phyloP scores from a whole-genome alignment of 2,329 filamentous ascomycete genomes.

The Chalara sp. region DNA sequence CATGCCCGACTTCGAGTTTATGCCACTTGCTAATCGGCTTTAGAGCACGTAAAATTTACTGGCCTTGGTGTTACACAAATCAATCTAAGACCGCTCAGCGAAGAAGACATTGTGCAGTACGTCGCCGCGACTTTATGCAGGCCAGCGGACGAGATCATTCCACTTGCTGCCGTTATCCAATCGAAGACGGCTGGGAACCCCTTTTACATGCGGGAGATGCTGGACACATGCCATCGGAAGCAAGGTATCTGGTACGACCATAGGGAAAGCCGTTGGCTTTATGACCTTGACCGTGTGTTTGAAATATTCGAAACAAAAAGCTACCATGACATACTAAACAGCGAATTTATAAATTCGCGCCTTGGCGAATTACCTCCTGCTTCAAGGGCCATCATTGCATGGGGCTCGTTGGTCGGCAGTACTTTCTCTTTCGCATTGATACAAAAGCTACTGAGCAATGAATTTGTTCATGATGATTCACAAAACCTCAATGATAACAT shows the following conservation, averaged over 20 bases:
- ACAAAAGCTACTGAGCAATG: slow-evolving; percentile 67
- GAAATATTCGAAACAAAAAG: slow-evolving; percentile 74
- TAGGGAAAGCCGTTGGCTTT: slow-evolving; percentile 74
- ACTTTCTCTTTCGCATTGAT: slow-evolving; percentile 80
- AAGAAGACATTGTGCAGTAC: slow-evolving; percentile 76
- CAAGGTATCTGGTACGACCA: slow-evolving; percentile 90
- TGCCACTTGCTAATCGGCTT: slow-evolving; percentile 15
- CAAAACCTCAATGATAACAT: slow-evolving; percentile 28
- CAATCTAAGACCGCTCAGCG: slow-evolving; percentile 63
- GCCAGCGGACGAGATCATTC: slow-evolving; percentile 62
- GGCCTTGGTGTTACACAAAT: slow-evolving; percentile 61
- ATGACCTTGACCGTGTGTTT: slow-evolving; percentile 79
- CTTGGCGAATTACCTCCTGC: slow-evolving; percentile 68
- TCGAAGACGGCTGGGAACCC: slow-evolving; percentile 67
- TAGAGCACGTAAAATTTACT: slow-evolving; percentile 29
- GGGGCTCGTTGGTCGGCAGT: slow-evolving; percentile 77
- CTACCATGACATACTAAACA: slow-evolving; percentile 74
- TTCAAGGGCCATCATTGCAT: slow-evolving; percentile 73
- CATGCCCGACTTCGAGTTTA: slow-evolving; percentile 8
- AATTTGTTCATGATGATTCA: slow-evolving; percentile 53
- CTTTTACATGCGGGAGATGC: slow-evolving; percentile 87
- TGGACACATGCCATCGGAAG: slow-evolving; percentile 79
- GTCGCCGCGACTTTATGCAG: slow-evolving; percentile 77
- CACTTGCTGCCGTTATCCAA: slow-evolving; percentile 77
- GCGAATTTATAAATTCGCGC: slow-evolving; percentile 72